phyloP scores from a whole-genome alignment of 2,329 filamentous ascomycete species.

The Colletotrichum ledebouriae region DNA sequence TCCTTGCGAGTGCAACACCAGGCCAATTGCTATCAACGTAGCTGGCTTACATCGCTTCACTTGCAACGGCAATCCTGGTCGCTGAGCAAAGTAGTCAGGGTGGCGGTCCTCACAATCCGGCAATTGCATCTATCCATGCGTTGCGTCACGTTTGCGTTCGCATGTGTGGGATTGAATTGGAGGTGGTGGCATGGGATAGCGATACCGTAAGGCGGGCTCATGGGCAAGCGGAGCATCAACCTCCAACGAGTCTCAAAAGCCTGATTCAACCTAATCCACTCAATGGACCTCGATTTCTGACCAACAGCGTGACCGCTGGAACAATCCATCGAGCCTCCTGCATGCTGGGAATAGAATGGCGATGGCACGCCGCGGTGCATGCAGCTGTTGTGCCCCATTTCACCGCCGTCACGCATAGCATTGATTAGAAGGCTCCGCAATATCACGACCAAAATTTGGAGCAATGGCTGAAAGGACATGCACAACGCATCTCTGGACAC shows the following conservation, averaged over 20 bases:
- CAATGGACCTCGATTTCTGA: too few species aligned
- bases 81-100: not conserved
- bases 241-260: too few species aligned
- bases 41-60: constrained; percentile 13
- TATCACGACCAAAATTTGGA: constrained; percentile 13
- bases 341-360: constrained; percentile 4
- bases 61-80: not conserved
- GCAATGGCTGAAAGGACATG: not conserved
- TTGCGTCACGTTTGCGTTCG: too few species aligned
- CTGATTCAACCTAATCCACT: too few species aligned
- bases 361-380: not conserved
- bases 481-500: not conserved
- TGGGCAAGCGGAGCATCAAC: too few species aligned
- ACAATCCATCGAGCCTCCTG: constrained; percentile 15
- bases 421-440: constrained; percentile 4
- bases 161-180: too few species aligned
- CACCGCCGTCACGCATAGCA: not conserved
- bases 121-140: too few species aligned
- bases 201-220: too few species aligned
- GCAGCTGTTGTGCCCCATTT: constrained; percentile 9
- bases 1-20: not conserved
- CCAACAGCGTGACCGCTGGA: not conserved
- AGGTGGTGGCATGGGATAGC: too few species aligned
- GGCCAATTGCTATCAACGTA: constrained; percentile 4
- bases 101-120: too few species aligned